A percentile compares a stretch with the other conserved stretches of the same genome.
phyloP scores from a whole-genome alignment of 169 alveolate species.

The Cyclospora cayetanensis region DNA sequence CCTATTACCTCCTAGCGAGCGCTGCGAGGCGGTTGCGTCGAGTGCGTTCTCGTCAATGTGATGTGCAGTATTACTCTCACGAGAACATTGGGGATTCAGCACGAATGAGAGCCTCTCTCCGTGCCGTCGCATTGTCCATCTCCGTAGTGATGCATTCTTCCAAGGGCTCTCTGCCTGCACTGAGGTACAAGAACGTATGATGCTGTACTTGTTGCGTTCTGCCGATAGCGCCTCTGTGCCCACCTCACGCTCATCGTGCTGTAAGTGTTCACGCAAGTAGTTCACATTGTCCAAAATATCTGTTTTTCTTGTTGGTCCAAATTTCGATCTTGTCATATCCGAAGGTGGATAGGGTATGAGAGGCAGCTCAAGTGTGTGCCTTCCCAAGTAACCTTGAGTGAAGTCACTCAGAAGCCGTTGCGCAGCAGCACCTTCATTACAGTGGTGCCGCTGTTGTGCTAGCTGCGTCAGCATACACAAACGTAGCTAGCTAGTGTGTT shows the following conservation, averaged over 20 bases:
- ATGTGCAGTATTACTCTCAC: too few species aligned
- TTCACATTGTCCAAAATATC: not conserved
- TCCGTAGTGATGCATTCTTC: not conserved
- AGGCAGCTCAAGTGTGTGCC: conserved; percentile 82
- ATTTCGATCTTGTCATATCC: not conserved
- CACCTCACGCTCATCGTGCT: not conserved
- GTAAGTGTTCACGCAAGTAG: not conserved
- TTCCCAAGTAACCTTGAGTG: conserved; percentile 82
- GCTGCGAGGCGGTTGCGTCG: not conserved
- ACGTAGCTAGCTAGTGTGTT: too few species aligned
- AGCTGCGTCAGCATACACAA: conserved; percentile 58
- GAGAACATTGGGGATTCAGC: not conserved
- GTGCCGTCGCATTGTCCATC: conserved; percentile 58
- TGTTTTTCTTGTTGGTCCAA: not conserved
- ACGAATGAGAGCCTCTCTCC: conserved; percentile 58
- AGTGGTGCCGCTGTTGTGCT: conserved; percentile 75
- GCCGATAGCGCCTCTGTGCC: not conserved
- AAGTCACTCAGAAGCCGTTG: conserved; percentile 84
- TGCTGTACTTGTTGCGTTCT: not conserved
- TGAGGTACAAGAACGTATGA: not conserved
- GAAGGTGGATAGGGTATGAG: conserved; percentile 54
- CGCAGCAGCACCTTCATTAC: conserved; percentile 81
- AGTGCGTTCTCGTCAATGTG: too few species aligned
- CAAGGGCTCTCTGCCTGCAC: not conserved
- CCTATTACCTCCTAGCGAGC: not conserved